Percentiles rank a stretch among this genome's conserved stretches.
Conservation (phyloP, 164 flowering plant species). For the Annona cherimola region DNA sequence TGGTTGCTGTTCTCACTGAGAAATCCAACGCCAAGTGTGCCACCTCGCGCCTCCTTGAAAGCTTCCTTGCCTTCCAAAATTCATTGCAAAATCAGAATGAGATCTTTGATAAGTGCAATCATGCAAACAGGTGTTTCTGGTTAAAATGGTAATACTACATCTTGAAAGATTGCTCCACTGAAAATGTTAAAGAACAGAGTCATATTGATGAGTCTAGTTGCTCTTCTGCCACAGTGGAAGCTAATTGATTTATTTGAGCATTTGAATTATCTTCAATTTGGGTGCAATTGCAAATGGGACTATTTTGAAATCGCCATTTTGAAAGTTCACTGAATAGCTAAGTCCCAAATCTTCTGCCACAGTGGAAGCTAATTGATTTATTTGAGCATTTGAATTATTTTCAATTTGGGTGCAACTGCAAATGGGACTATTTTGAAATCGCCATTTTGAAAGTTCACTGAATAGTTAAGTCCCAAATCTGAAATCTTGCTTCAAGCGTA, state of each 20-base stretch:
- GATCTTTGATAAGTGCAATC: background rate
- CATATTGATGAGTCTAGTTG: no score
- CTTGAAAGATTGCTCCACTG: no score
- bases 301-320: no score
- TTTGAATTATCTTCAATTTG: background rate
- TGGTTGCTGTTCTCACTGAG: constrained; percentile 88
- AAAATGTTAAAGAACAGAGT: no score
- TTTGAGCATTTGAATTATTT: background rate
- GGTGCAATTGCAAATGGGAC: background rate
- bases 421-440: background rate
- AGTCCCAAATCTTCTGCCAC: no score
- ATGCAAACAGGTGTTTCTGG: background rate
- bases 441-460: no score
- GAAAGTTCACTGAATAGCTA: no score
- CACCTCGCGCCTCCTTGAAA: constrained; percentile 73
- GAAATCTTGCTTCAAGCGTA: no score
- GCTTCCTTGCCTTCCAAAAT: constrained; percentile 64
- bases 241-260: background rate
- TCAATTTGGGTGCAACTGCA: background rate
- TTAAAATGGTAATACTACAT: background rate
- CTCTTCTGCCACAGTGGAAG: no score
- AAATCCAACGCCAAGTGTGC: constrained; percentile 87
- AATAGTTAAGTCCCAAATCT: no score
- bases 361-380: background rate
- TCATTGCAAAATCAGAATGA: constrained; percentile 1